Evolutionary conservation across 2,329 filamentous ascomycete species (phyloP), one percentile per base, ranked within the genome.

Genomic region (Neoarthrinium moseri): DNA sequence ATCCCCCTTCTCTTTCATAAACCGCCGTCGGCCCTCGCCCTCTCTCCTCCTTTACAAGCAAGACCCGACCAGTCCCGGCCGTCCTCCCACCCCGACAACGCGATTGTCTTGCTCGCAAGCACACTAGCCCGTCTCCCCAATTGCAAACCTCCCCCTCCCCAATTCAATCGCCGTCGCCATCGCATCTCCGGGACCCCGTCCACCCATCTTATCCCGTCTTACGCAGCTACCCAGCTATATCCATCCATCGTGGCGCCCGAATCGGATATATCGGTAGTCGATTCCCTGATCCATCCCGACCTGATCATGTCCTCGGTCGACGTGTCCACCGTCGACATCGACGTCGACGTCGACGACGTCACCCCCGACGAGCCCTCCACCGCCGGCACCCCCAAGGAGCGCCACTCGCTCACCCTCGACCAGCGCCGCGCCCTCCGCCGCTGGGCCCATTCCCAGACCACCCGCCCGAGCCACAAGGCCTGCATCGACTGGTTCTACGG

Each of bases 401-500:
- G 80, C 8, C 77, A 82, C 54, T 82, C 79, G 2, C 65, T 83
- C 43, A 82, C 80, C 18, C 77, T 83, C 48, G 79, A 83, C 57
- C 80, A 83, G 61, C 78, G 80, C 26, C 78, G 80, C 51, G 77
- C 78, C 21, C 69, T 83, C 42, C 77, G 80, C 20, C 71, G 76
- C 51, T 83, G 80, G 80, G 80, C 79, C 20, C 78, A 78, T 54
- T 68, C 68, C 32, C 80, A 83, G 57, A 64, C 73, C 12, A 71
- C 75, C 21, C 74, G 80, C 2, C 80, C 80, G 6, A 79, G 75
- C 21, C 80, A 83, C 63, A 80, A 80, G 63, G 72, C 76, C 26
- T 83, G 80, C 68, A 83, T 83, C 57, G 78, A 83, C 57, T 83
- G 80, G 80, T 83, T 83, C 65, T 74, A 69, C 53, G 60, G 61